A percentile compares a stretch with the other conserved stretches of the same genome.
Conservation (phyloP, 257 asterid species). For the Solanum virginianum region DNA sequence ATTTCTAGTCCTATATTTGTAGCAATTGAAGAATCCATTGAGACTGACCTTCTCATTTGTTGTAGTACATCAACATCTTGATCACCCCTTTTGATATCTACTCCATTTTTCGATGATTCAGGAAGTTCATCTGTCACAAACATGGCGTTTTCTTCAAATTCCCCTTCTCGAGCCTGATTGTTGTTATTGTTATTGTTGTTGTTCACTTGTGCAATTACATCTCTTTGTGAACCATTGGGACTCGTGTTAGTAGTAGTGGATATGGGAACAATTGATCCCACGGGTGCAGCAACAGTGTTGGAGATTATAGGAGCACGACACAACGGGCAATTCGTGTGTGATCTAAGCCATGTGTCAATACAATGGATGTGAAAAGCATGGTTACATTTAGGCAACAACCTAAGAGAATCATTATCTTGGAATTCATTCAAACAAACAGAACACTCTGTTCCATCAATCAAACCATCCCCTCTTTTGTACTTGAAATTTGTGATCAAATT, state of each 20-base stretch:
- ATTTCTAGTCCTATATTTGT: background rate
- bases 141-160: background rate
- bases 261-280: background rate
- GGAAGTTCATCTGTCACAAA: background rate
- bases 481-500: background rate
- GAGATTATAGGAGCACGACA: constrained; percentile 7
- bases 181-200: background rate
- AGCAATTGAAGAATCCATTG: background rate
- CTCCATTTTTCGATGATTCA: background rate
- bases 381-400: constrained; percentile 3
- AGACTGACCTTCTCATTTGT: background rate
- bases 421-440: constrained; percentile 7
- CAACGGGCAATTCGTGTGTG: constrained; percentile 10
- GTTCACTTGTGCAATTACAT: background rate
- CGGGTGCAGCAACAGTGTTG: background rate
- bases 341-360: constrained; percentile 6
- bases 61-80: background rate
- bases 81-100: background rate
- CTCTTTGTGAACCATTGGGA: background rate
- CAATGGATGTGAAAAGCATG: constrained; percentile 9
- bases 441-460: constrained; percentile 4
- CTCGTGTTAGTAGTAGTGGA: background rate
- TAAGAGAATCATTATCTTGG: constrained; percentile 5
- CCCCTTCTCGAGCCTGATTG: background rate
- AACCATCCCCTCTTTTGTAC: background rate